Percentiles rank a stretch among this genome's conserved stretches.
These are phyloP conservation scores for Xerophyta viscosa DNA, from an alignment of 106 monocot species.

Conservation along the genomic window DNA sequence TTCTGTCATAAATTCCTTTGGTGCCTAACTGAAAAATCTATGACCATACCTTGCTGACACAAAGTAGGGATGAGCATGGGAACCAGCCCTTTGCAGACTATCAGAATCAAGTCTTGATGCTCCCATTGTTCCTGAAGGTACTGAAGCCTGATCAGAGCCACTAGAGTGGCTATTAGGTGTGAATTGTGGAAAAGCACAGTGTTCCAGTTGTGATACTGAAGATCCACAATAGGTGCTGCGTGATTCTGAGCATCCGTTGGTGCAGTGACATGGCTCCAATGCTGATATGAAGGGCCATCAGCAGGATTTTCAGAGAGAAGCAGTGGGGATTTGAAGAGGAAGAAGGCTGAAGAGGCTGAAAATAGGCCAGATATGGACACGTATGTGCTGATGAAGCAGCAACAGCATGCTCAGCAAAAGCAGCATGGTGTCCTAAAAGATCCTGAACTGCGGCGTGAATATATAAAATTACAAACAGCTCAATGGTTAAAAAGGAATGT, in stretches of 20 bases:
- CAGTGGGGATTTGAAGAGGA: slow-evolving; percentile 34
- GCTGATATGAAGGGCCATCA: slow-evolving; percentile 31
- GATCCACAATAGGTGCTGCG: slow-evolving; percentile 8
- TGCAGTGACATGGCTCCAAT: slow-evolving; percentile 13
- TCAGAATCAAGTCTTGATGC: slow-evolving; percentile 15
- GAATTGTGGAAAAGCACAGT: slow-evolving; percentile 16
- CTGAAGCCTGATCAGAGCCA: slow-evolving; percentile 9
- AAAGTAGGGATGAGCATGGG: slow-evolving; percentile 12
- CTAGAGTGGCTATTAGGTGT: background rate
- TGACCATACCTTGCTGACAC: background rate
- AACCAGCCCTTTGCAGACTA: slow-evolving; percentile 11
- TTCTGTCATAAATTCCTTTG: no score
- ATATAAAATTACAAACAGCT: slow-evolving; percentile 1
- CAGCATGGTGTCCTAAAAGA: slow-evolving; percentile 22
- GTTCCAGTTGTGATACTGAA: slow-evolving; percentile 19
- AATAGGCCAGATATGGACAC: slow-evolving; percentile 42
- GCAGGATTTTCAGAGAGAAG: slow-evolving; percentile 10
- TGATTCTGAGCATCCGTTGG: slow-evolving; percentile 16
- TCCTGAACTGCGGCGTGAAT: slow-evolving; percentile 57
- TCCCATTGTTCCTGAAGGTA: slow-evolving; percentile 6
- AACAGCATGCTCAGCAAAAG: slow-evolving; percentile 29
- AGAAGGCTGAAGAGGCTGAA: slow-evolving; percentile 29
- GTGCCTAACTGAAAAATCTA: background rate
- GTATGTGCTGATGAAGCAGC: slow-evolving; percentile 28
- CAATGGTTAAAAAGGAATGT: background rate